These are phyloP conservation scores for Neofusicoccum sp. DNA, from an alignment of 2,329 filamentous ascomycete species.

Conservation along the genomic window DNA sequence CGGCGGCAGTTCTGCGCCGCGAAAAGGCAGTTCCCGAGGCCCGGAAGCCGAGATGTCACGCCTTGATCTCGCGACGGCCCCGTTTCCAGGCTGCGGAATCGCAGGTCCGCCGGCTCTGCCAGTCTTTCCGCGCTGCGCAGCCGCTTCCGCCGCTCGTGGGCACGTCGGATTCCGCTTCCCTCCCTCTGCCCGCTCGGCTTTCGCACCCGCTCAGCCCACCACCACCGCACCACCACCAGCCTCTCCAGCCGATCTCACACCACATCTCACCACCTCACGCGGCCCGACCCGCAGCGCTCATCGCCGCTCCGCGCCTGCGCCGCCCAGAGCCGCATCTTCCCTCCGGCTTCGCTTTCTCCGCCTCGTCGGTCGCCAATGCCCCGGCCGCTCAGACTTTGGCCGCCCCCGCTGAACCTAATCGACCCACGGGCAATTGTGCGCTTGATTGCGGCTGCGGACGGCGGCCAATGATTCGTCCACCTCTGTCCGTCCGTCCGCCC, in stretches of 20 bases:
- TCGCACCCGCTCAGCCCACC: neutral
- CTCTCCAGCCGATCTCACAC: neutral
- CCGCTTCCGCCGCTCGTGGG: neutral
- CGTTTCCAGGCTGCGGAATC: neutral
- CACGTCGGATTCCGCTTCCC: neutral
- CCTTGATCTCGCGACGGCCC: neutral
- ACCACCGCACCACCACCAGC: conserved; percentile 6
- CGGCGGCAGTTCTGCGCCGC: neutral
- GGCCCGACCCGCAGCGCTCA: neutral
- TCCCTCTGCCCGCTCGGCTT: neutral
- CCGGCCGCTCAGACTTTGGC: too few species aligned
- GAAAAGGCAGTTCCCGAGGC: neutral
- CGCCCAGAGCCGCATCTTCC: conserved; percentile 1
- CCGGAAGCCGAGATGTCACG: neutral
- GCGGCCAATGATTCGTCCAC: too few species aligned
- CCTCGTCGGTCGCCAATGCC: neutral
- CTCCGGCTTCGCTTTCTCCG: neutral
- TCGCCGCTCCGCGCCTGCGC: neutral
- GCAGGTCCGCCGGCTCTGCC: neutral
- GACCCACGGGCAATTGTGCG: too few species aligned
- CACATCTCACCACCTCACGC: conserved; percentile 5
- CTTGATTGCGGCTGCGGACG: too few species aligned
- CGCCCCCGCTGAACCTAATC: too few species aligned
- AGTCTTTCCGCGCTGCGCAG: neutral
- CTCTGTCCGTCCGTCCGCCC: too few species aligned